phyloP scores from a whole-genome alignment of 768 basidiomycete genomes.

The Mycena pura region DNA sequence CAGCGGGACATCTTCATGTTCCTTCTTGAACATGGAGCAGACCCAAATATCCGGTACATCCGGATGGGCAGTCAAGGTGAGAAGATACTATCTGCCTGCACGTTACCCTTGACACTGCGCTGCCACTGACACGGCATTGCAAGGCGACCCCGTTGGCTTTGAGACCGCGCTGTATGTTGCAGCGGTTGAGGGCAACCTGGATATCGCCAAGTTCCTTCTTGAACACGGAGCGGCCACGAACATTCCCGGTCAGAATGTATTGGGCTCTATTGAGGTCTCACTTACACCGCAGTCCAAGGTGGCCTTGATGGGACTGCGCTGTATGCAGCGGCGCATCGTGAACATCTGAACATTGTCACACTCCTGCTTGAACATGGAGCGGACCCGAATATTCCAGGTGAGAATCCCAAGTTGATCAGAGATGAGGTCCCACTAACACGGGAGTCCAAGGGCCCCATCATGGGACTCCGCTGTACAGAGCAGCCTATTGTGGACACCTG shows the following conservation, averaged over 20 bases:
- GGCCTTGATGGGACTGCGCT: neutral
- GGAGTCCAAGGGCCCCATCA: neutral
- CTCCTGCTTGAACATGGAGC: neutral
- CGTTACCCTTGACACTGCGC: too few species aligned
- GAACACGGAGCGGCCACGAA: neutral
- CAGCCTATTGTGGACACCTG: neutral
- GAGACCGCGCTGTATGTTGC: too few species aligned
- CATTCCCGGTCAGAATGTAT: neutral
- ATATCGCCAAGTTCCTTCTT: neutral
- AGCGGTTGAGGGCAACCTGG: too few species aligned
- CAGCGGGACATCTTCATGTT: too few species aligned
- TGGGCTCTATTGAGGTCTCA: neutral
- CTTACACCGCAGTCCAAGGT: neutral
- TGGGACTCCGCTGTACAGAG: neutral
- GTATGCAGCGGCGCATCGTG: neutral
- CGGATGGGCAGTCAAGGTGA: too few species aligned
- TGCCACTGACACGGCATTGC: too few species aligned
- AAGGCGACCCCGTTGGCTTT: too few species aligned
- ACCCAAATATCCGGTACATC: too few species aligned
- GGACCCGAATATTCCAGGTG: neutral
- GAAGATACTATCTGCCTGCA: too few species aligned
- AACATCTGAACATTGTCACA: neutral
- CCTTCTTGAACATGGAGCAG: too few species aligned
- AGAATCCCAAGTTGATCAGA: neutral
- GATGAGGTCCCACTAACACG: neutral